phyloP scores from a whole-genome alignment of 2,329 filamentous ascomycete species.

The Aaosphaeria pasadenensis region DNA sequence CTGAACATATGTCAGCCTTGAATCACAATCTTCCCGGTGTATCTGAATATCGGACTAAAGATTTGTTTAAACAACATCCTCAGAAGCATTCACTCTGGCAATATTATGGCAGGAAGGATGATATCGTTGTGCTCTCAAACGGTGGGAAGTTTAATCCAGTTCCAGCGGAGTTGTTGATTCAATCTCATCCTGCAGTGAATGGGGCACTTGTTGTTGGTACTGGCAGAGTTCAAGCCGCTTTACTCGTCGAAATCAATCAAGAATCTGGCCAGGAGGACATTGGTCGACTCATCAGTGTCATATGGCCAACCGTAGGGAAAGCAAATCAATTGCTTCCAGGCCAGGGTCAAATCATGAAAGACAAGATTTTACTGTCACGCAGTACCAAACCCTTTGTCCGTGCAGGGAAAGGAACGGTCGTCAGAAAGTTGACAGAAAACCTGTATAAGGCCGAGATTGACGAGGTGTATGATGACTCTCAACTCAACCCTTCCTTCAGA shows the following conservation, averaged over 20 bases:
- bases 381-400: slow-evolving; percentile 9
- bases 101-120: slow-evolving; percentile 30
- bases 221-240: not conserved
- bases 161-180: slow-evolving; percentile 12
- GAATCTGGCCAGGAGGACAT: not conserved
- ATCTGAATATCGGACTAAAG: slow-evolving; percentile 9
- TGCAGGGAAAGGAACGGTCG: slow-evolving; percentile 23
- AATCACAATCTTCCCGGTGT: slow-evolving; percentile 9
- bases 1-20: slow-evolving; percentile 6
- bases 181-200: slow-evolving; percentile 1
- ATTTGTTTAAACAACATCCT: slow-evolving; percentile 11
- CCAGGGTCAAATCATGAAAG: slow-evolving; percentile 18
- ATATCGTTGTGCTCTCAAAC: slow-evolving; percentile 28
- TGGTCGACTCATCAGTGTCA: slow-evolving; percentile 10
- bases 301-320: slow-evolving; percentile 20
- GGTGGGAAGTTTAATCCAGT: slow-evolving; percentile 29
- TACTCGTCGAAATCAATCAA: slow-evolving; percentile 17
- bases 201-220: slow-evolving; percentile 2
- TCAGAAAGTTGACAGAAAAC: slow-evolving; percentile 16
- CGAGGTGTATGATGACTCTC: slow-evolving; percentile 9
- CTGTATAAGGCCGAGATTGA: slow-evolving; percentile 22
- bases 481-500: not conserved
- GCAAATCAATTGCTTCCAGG: slow-evolving; percentile 17
- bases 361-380: slow-evolving; percentile 11
- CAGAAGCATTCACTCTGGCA: slow-evolving; percentile 15